A percentile compares a stretch with the other conserved stretches of the same genome.
Conservation (phyloP, 2,329 filamentous ascomycete species). For the Verticillium klebahnii region DNA sequence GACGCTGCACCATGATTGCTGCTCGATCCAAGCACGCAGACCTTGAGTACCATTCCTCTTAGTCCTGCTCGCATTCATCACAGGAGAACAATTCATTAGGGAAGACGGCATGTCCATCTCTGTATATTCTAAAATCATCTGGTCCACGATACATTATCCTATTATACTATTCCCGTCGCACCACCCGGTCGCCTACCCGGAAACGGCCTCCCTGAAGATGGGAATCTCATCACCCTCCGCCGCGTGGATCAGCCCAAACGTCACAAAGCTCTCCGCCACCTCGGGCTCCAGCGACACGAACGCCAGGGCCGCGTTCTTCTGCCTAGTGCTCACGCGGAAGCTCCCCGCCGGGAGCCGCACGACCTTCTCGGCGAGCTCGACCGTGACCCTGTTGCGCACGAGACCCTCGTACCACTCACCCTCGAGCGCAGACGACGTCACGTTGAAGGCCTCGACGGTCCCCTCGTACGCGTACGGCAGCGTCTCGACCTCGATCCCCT, state of each 20-base stretch:
- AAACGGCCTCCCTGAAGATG: slow-evolving; percentile 15
- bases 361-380: slow-evolving; percentile 10
- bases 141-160: too few relatives aligned
- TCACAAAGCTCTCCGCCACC: slow-evolving; percentile 19
- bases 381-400: slow-evolving; percentile 17
- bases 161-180: too few relatives aligned
- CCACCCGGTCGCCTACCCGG: background rate
- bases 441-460: slow-evolving; percentile 16
- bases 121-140: too few relatives aligned
- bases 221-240: slow-evolving; percentile 20
- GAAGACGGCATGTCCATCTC: too few relatives aligned
- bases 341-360: slow-evolving; percentile 19
- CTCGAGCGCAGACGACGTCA: slow-evolving; percentile 13
- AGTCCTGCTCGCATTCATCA: too few relatives aligned
- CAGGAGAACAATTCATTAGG: too few relatives aligned
- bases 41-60: too few relatives aligned
- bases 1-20: too few relatives aligned
- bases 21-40: too few relatives aligned
- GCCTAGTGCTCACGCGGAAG: slow-evolving; percentile 18
- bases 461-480: slow-evolving; percentile 16
- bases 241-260: slow-evolving; percentile 18
- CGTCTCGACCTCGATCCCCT: slow-evolving; percentile 17
- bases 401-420: slow-evolving; percentile 17
- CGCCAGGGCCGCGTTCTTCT: slow-evolving; percentile 20
- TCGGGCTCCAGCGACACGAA: slow-evolving; percentile 22